A percentile compares a stretch with the other conserved stretches of the same genome.
phyloP scores from a whole-genome alignment of 768 basidiomycete genomes.

The Mrakia frigida region DNA sequence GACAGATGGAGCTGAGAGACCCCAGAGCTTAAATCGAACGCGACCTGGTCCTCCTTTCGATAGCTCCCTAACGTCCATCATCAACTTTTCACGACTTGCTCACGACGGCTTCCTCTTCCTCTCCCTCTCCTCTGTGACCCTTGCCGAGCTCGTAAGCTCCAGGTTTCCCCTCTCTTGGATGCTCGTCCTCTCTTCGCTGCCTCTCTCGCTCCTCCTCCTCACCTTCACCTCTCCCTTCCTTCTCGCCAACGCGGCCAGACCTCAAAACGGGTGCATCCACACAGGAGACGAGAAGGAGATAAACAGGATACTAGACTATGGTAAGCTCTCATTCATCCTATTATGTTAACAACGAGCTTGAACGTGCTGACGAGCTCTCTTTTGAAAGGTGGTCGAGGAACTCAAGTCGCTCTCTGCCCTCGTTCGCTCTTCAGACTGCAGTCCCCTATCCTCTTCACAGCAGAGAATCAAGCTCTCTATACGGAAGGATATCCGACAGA shows the following conservation, averaged over 20 bases:
- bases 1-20: background rate
- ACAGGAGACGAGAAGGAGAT: conserved; percentile 33
- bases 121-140: background rate
- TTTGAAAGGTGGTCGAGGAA: conserved; percentile 38
- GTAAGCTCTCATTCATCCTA: background rate
- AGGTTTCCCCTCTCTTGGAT: background rate
- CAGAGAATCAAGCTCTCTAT: conserved; percentile 41
- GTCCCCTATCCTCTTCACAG: conserved; percentile 41
- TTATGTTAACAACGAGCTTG: background rate
- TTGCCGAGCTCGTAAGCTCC: background rate
- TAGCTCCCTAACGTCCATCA: no score
- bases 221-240: conserved; percentile 3
- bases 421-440: conserved; percentile 43
- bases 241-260: background rate
- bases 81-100: no score
- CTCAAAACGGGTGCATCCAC: conserved; percentile 11
- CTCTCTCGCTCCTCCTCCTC: conserved; percentile 7
- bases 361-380: background rate
- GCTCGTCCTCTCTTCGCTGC: conserved; percentile 2
- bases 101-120: background rate
- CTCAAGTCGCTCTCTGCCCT: conserved; percentile 41
- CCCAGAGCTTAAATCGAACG: background rate
- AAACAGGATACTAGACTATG: conserved; percentile 31
- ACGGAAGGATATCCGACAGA: conserved; percentile 42
- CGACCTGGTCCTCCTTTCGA: background rate